A percentile compares a stretch with the other conserved stretches of the same genome.
phyloP scores from a whole-genome alignment of 2,329 filamentous ascomycete genomes.

The Endoconidiophora polonica region DNA sequence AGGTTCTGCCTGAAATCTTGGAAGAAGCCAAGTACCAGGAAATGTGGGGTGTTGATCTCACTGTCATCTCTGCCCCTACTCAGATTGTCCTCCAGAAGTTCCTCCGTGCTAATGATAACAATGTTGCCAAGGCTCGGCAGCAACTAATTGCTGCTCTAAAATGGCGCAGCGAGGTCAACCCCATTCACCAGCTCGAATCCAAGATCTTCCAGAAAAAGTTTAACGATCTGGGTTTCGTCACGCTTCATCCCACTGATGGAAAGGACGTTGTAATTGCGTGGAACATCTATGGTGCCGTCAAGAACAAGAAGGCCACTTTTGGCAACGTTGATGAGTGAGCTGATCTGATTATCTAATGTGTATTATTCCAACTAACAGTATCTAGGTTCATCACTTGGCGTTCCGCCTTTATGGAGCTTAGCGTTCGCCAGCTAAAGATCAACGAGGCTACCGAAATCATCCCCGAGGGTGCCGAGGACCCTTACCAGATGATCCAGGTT shows the following conservation, averaged over 20 bases:
- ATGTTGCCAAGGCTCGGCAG: conserved; percentile 54
- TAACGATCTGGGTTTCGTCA: conserved; percentile 63
- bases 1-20: conserved; percentile 40
- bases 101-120: conserved; percentile 71
- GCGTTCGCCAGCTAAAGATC: conserved; percentile 58
- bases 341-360: background rate
- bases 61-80: conserved; percentile 48
- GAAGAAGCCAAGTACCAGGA: conserved; percentile 46
- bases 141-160: conserved; percentile 66
- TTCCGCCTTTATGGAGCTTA: conserved; percentile 76
- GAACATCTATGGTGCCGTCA: conserved; percentile 82
- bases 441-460: conserved; percentile 51
- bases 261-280: conserved; percentile 60
- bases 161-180: conserved; percentile 67
- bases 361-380: background rate
- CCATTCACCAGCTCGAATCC: conserved; percentile 45
- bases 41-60: conserved; percentile 72
- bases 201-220: conserved; percentile 58
- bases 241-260: conserved; percentile 43
- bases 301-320: conserved; percentile 70
- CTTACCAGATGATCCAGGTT: conserved; percentile 80
- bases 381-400: conserved; percentile 76
- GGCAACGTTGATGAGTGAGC: conserved; percentile 64
- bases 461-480: conserved; percentile 58
- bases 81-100: conserved; percentile 85